Base-by-base conservation (phyloP, 176 grass and related monocot genomes). In the Aegilops bicornis region DNA sequence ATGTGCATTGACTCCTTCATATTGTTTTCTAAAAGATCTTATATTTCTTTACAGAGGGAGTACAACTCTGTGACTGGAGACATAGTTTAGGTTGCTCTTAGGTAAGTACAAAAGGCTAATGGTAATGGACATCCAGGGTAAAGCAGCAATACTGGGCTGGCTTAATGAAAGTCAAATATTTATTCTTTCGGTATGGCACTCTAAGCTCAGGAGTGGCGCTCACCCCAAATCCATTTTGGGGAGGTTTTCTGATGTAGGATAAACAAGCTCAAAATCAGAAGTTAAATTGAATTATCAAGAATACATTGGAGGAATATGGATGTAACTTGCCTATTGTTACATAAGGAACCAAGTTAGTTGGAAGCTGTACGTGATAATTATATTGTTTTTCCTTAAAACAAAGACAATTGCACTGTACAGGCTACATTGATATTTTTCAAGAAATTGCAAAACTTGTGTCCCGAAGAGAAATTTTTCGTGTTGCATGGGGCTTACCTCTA, bases 401-500 rank as follows among this genome's bases (percentile, higher is more conserved):
- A 69, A 71, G 66, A 35, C 23, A 43, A 69, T 59, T 71, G 81
- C 47, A 58, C 58, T 16, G 4, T 23, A 83, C 31, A 58, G 45
- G 67, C 15, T 58, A 71, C 66, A 82, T 52, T 70, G 30, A 56
- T 23, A 61, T 13, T 60, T 56, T 22, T 58, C 17, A 6, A 58
- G 19, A 58, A 58, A 58, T 20, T 7, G 19, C 54, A 58, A 20
- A 58, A 58, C 19, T 58, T 58, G 19, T 22, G 54, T 58, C 54
- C 22, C 19, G 52, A 58, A 20, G 54, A 58, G 7, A 58, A 20
- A 6, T 73, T 27, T 40, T 60, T 69, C 31, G 72, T 84, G 4
- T n/a, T 2, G 22, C 15, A 10, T 68, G 13, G 14, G 66, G 36
- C 29, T 72, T 86, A 95, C 95, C 86, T 93, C 83, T 22, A 98